Conservation (phyloP, 257 asterid genomes). For the Gardenia jasminoides region DNA sequence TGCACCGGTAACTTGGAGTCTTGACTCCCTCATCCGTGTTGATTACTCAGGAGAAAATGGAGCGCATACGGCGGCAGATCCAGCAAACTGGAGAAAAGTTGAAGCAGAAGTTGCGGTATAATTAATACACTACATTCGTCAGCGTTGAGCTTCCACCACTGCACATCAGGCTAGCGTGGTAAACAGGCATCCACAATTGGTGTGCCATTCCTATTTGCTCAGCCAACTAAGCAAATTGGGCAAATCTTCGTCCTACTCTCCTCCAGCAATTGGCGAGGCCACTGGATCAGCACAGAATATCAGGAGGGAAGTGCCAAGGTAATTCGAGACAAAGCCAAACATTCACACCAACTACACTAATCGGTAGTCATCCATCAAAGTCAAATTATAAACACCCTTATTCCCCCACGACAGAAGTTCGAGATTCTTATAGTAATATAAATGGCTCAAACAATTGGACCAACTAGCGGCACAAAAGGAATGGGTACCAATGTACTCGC, state of each 20-base stretch:
- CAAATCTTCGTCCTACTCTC: background rate
- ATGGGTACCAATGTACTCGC: too few relatives aligned
- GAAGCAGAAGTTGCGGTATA: too few relatives aligned
- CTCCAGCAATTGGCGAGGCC: background rate
- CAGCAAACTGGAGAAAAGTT: background rate
- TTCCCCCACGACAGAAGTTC: background rate
- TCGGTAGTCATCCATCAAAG: too few relatives aligned
- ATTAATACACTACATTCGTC: background rate
- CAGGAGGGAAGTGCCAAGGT: background rate
- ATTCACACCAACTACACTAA: background rate
- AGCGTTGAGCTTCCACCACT: background rate
- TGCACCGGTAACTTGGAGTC: too few relatives aligned
- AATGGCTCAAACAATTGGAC: too few relatives aligned
- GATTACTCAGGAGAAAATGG: background rate
- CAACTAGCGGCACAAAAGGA: too few relatives aligned
- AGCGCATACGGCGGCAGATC: background rate
- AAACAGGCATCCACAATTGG: background rate
- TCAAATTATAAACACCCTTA: too few relatives aligned
- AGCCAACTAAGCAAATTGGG: background rate
- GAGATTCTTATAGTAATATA: background rate
- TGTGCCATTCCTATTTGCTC: background rate
- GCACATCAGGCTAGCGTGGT: background rate
- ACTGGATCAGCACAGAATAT: background rate
- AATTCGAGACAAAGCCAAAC: background rate
- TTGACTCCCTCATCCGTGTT: background rate